Evolutionary conservation across 2,329 filamentous ascomycete species (phyloP), one percentile per base, ranked within the genome.

Genomic region (Aurifilum marmelostoma): DNA sequence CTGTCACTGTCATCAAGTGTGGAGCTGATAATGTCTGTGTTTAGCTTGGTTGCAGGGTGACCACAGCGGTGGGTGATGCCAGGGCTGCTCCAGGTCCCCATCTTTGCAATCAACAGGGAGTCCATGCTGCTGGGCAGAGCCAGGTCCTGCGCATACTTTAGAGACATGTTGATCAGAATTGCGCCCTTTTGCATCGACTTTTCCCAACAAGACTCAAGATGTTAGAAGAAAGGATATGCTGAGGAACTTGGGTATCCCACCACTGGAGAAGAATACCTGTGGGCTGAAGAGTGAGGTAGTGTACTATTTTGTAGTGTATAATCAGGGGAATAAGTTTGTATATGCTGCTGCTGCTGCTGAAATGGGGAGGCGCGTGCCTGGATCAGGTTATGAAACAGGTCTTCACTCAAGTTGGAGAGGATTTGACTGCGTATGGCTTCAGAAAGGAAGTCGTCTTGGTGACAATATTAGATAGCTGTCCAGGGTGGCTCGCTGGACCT

Each of bases 221-320:
- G 34, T n/a, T n/a, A n/a, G 34, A 34, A 34, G 34, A 34, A 8
- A 34, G 8, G 34, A 34, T 34, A 34, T 34, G 34, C 34, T 34
- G 34, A 34, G 8, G 3, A 8, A 29, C 16, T 56, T 18, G 24
- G 27, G 52, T 9, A 16, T 18, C 7, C 12, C 8, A 56, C 14
- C 24, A 56, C 12, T 29, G 52, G 27, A n/a, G 1, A 18, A 24
- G 1, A 18, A 27, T 16, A 1, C 16, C 27, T 18, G 8, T 56
- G 52, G 6, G 27, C 24, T 29, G 18, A 2, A 7, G n/a, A 27
- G 27, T 56, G 11, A 8, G 52, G 52, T 56, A 56, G 12, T 56
- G 52, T 56, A 56, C 9, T 56, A 56, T 56, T 14, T 29, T 56
- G 52, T 56, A 56, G 52, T 56, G 52, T 56, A 56, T 56, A 54